Base-by-base conservation (phyloP, 345 rosid genomes). In the Garcia nutans region DNA sequence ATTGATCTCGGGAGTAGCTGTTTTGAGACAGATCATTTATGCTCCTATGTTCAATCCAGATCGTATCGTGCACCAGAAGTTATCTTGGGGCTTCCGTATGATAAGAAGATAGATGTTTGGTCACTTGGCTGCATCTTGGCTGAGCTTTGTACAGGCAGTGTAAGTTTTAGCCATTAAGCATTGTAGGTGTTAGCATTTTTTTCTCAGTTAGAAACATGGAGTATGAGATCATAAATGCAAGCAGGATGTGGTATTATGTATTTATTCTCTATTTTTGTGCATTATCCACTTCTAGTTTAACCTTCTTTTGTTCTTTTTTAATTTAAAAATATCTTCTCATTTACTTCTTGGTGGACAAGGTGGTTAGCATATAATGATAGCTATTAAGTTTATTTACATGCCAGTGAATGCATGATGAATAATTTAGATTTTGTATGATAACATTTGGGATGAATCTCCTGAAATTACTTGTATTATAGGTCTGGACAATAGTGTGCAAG, bases 1-100 rank as follows among this genome's bases (percentile, higher is more conserved):
- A 96, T 96, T 58, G 99, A 96, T 85, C 97, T 96, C n/a, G 99
- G 99, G 79, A 93, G 99, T 81, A 93, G 99, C 86, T 96, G 99
- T 86, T 96, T 93, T 82, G 97, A 93, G 91, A 93, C 99, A 3
- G 99, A 93, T 82, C 97, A 96, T 79, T 79, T 96, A 28, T 96
- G 97, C 88, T 96, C 99, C 66, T 96, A 96, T 81, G 99, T 96
- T 68, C 99, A 96, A 72, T 96, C 99, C 15, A 87, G 99, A 82
- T 93, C 99, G 16, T 96, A 96, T 78, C 92, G 98, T 77, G 99
- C 99, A 45, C 99, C 98, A 50, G 99, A 96, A 84, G 99, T 96
- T 77, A 91, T 96, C 69, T 75, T 96, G 79, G 97, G 99, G 68
- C 93, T 91, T 84, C 89, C 99, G 6, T 96, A 96, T 79, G 94